Percentiles rank a stretch among this genome's conserved stretches.
Conservation (phyloP, 2,329 filamentous ascomycete genomes). For the Diaporthe caulivora region DNA sequence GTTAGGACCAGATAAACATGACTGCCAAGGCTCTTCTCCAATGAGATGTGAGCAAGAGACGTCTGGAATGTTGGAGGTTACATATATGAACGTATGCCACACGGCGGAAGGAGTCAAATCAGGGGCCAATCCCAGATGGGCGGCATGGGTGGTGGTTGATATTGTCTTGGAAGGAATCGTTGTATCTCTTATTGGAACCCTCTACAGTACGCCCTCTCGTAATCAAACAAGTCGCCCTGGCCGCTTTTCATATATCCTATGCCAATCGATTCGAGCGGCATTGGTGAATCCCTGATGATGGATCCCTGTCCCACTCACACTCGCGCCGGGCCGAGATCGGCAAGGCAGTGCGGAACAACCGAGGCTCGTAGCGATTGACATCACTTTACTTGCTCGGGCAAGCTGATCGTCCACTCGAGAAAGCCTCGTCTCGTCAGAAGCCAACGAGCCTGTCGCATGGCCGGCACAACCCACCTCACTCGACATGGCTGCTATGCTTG, state of each 20-base stretch:
- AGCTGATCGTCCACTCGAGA: not conserved
- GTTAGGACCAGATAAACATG: too few relatives aligned
- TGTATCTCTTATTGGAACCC: too few relatives aligned
- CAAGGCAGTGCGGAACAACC: conserved; percentile 28
- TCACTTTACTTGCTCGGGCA: conserved; percentile 1
- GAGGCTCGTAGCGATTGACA: conserved; percentile 36
- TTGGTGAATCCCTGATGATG: not conserved
- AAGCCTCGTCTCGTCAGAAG: not conserved
- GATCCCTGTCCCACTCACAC: not conserved
- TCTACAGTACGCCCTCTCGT: too few relatives aligned
- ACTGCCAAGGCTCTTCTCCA: too few relatives aligned
- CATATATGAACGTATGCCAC: too few relatives aligned
- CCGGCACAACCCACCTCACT: not conserved
- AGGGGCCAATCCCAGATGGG: too few relatives aligned
- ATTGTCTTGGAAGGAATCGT: too few relatives aligned
- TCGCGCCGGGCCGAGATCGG: conserved; percentile 29
- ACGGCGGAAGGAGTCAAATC: too few relatives aligned
- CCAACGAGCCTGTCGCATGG: conserved; percentile 14
- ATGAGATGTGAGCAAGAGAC: too few relatives aligned
- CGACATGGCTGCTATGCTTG: conserved; percentile 77
- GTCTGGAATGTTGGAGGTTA: too few relatives aligned
- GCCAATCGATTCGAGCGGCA: not conserved
- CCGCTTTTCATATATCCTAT: not conserved
- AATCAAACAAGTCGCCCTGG: not conserved
- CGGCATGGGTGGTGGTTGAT: too few relatives aligned